A percentile compares a stretch with the other conserved stretches of the same genome.
Evolutionary conservation across 192 early-diverging fungal species (phyloP).

Genomic region (Haplosporangium gracile): DNA sequence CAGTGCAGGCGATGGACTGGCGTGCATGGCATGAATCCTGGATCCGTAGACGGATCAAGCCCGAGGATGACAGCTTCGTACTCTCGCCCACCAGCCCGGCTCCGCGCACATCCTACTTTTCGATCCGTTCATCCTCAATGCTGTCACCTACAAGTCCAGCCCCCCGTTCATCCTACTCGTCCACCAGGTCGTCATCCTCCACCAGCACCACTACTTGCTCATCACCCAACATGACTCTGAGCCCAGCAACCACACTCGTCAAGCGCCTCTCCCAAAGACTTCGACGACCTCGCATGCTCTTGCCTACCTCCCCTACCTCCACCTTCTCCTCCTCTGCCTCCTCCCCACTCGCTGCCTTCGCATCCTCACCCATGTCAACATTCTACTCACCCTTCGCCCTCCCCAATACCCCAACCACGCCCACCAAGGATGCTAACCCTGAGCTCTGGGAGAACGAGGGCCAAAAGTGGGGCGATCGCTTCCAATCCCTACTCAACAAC

Average conservation of each 20-base stretch:
- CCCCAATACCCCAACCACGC: neutral
- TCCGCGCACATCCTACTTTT: neutral
- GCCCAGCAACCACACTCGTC: neutral
- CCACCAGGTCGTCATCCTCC: neutral
- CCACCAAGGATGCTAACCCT: slow-evolving; percentile 26
- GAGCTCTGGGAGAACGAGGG: slow-evolving; percentile 37
- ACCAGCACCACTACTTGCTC: neutral
- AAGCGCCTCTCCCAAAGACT: neutral
- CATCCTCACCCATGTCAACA: neutral
- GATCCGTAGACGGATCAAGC: slow-evolving; percentile 1
- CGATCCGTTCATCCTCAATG: neutral
- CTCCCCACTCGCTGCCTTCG: neutral
- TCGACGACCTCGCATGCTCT: neutral
- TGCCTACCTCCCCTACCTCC: neutral
- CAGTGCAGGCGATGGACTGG: slow-evolving; percentile 25
- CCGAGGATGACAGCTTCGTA: neutral
- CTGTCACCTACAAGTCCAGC: slow-evolving; percentile 8
- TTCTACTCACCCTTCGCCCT: neutral
- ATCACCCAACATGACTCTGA: neutral
- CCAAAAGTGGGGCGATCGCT: slow-evolving; percentile 49
- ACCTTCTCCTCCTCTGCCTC: neutral
- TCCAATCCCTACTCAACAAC: slow-evolving; percentile 39
- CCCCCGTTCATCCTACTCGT: slow-evolving; percentile 2
- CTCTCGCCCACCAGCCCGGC: neutral
- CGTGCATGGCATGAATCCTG: slow-evolving; percentile 34